phyloP scores from a whole-genome alignment of 2,329 filamentous ascomycete genomes.

The Cordyceps militaris region DNA sequence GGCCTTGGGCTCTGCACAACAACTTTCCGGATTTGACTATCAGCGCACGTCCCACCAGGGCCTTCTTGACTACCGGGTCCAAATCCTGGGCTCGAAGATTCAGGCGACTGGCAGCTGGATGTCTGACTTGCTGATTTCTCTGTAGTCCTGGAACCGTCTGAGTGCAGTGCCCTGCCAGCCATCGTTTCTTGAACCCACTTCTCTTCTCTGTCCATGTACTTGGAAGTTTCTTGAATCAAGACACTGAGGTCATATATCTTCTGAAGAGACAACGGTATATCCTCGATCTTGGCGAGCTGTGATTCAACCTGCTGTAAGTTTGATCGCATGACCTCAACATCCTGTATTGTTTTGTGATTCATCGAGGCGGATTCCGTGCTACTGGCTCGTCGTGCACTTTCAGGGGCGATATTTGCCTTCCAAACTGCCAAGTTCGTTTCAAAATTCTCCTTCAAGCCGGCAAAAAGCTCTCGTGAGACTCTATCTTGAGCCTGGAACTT shows the following conservation, averaged over 20 bases:
- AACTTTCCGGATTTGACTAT: slow-evolving; percentile 22
- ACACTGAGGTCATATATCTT: slow-evolving; percentile 23
- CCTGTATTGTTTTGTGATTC: neutral
- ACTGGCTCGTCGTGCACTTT: neutral
- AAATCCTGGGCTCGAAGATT: neutral
- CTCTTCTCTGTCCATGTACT: slow-evolving; percentile 23
- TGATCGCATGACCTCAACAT: slow-evolving; percentile 14
- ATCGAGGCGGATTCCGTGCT: neutral
- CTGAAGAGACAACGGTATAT: slow-evolving; percentile 17
- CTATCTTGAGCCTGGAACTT: neutral
- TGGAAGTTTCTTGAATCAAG: slow-evolving; percentile 23
- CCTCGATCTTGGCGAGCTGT: slow-evolving; percentile 14
- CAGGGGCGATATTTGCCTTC: neutral
- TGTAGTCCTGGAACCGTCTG: neutral
- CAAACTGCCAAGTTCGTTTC: neutral
- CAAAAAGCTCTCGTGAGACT: neutral
- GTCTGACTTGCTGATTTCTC: slow-evolving; percentile 12
- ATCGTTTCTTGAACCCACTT: slow-evolving; percentile 25
- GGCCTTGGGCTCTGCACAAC: slow-evolving; percentile 26
- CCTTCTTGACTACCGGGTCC: neutral
- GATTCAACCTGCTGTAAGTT: slow-evolving; percentile 17
- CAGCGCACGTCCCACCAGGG: neutral
- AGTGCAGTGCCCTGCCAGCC: neutral
- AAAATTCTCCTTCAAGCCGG: neutral
- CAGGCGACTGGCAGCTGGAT: slow-evolving; percentile 4